These are phyloP conservation scores for Penicillium psychrofluorescens DNA, from an alignment of 495 filamentous ascomycete species.

Conservation along the genomic window DNA sequence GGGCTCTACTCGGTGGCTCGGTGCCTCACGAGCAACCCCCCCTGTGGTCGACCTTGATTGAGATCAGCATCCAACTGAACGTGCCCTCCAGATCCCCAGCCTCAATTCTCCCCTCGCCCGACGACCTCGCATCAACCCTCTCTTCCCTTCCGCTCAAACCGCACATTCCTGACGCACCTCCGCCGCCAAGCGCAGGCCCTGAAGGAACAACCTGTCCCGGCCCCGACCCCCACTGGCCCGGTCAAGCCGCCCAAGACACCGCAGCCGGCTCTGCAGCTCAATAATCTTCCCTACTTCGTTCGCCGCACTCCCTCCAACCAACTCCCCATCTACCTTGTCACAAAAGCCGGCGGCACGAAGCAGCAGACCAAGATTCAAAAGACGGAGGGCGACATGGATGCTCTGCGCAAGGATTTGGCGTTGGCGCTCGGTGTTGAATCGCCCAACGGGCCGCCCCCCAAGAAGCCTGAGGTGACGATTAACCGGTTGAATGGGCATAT, in stretches of 20 bases:
- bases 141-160: conserved; percentile 22
- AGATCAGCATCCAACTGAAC: neutral
- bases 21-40: too few relatives aligned
- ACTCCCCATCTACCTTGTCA: conserved; percentile 69
- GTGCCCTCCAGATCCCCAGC: conserved; percentile 11
- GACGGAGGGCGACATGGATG: conserved; percentile 61
- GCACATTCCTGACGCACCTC: conserved; percentile 37
- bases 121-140: conserved; percentile 2
- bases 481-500: conserved; percentile 58
- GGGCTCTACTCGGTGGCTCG: too few relatives aligned
- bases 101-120: conserved; percentile 13
- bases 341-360: conserved; percentile 70
- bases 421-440: conserved; percentile 39
- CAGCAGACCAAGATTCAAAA: conserved; percentile 70
- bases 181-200: conserved; percentile 32
- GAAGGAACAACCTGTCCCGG: conserved; percentile 19
- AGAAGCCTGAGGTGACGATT: conserved; percentile 41
- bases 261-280: conserved; percentile 22
- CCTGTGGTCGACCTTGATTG: too few relatives aligned
- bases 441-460: conserved; percentile 13
- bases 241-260: conserved; percentile 11
- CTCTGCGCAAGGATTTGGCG: conserved; percentile 46
- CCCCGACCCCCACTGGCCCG: conserved; percentile 14
- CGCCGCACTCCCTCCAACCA: conserved; percentile 62
- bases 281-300: conserved; percentile 62